Percentiles rank a stretch among this genome's conserved stretches.
Conservation (phyloP, 495 filamentous ascomycete species). For the Hyaloscypha hepaticicola region DNA sequence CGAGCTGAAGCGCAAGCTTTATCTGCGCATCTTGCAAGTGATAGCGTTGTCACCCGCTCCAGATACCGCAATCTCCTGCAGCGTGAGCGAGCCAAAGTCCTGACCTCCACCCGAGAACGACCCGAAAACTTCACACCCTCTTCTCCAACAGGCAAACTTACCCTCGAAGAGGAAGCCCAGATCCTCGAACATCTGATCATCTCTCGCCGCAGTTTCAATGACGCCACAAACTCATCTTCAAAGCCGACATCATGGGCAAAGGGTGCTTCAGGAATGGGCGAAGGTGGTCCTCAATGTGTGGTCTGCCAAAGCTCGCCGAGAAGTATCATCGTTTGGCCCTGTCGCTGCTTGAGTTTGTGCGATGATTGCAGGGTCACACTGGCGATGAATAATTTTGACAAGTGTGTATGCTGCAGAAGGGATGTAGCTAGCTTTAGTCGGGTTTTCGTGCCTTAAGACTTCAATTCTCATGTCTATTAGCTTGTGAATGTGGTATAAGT, state of each 20-base stretch:
- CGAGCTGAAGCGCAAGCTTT: constrained; percentile 78
- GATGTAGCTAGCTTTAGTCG: constrained; percentile 84
- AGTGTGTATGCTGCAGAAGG: constrained; percentile 88
- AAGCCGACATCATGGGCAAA: constrained; percentile 53
- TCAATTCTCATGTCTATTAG: background rate
- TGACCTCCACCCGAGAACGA: constrained; percentile 50
- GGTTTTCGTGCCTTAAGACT: constrained; percentile 71
- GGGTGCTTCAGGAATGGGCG: constrained; percentile 68
- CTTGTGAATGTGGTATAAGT: background rate
- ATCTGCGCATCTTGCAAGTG: constrained; percentile 71
- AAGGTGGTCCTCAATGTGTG: constrained; percentile 82
- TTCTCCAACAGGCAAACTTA: constrained; percentile 40
- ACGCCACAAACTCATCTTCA: constrained; percentile 19
- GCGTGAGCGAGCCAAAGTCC: constrained; percentile 61
- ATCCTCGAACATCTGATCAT: constrained; percentile 83
- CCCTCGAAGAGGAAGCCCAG: constrained; percentile 71
- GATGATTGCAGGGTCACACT: constrained; percentile 93
- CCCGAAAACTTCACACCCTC: constrained; percentile 26
- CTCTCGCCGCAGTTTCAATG: constrained; percentile 44
- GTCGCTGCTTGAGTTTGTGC: constrained; percentile 88
- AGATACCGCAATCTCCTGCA: constrained; percentile 66
- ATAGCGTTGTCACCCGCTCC: constrained; percentile 76
- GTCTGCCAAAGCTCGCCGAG: constrained; percentile 87
- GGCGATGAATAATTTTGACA: constrained; percentile 95
- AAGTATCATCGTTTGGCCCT: constrained; percentile 94